Percentiles rank a stretch among this genome's conserved stretches.
These are phyloP conservation scores for Cyclotella baltica DNA, from an alignment of 108 stramenopile species.

Conservation along the genomic window DNA sequence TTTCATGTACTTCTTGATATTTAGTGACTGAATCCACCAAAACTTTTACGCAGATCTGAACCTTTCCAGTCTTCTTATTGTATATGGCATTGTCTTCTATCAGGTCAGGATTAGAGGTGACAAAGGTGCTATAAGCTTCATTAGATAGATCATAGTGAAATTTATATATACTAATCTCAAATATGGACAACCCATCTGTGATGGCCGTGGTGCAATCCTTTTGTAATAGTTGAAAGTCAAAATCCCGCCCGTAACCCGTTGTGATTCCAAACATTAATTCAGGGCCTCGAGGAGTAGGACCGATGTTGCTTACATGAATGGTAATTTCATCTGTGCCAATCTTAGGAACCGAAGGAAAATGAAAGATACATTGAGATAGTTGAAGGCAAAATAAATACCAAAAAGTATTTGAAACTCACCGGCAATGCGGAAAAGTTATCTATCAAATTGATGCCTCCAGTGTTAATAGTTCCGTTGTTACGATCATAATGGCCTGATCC, in stretches of 20 bases:
- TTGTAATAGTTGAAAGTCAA: background rate
- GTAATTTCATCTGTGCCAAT: background rate
- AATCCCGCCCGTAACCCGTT: background rate
- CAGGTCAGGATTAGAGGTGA: background rate
- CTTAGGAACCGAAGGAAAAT: background rate
- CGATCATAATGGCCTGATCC: background rate
- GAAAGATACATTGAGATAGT: background rate
- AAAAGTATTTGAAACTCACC: background rate
- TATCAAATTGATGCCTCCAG: slow-evolving; percentile 4
- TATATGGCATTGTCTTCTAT: background rate
- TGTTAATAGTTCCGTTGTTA: background rate
- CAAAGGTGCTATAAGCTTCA: background rate
- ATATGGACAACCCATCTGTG: background rate
- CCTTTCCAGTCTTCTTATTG: background rate
- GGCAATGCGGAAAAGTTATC: slow-evolving; percentile 10
- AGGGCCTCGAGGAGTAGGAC: background rate
- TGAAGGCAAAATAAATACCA: background rate
- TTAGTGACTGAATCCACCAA: background rate
- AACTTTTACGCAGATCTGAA: background rate
- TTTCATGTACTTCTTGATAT: background rate
- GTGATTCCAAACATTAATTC: background rate
- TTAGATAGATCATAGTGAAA: background rate
- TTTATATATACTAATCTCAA: background rate
- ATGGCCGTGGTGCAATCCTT: background rate
- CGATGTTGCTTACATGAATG: background rate